A percentile compares a stretch with the other conserved stretches of the same genome.
Evolutionary conservation across 179 eudicot species (phyloP).

Genomic region (Nepenthes alata): DNA sequence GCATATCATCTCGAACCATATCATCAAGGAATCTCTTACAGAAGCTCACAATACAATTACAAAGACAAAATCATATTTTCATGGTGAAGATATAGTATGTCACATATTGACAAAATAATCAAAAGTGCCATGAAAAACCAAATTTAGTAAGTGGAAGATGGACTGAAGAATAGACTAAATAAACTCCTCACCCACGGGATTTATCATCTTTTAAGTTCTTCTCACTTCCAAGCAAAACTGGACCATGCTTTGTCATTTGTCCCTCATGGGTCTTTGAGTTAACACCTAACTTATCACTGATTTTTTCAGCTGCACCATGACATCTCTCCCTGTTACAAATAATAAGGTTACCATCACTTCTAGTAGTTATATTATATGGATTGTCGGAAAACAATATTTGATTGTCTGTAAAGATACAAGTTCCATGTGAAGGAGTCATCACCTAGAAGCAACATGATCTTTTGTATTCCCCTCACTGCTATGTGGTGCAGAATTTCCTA

Average conservation of each 20-base stretch:
- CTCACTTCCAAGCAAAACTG: conserved; percentile 8
- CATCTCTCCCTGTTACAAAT: conserved; percentile 11
- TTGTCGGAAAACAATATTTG: too few relatives aligned
- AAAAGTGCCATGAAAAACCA: not conserved
- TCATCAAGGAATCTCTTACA: too few relatives aligned
- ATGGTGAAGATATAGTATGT: not conserved
- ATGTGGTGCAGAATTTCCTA: conserved; percentile 8
- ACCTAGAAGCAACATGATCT: conserved; percentile 23
- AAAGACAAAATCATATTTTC: not conserved
- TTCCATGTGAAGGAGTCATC: conserved; percentile 1
- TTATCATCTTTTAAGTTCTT: conserved; percentile 14
- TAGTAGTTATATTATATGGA: too few relatives aligned
- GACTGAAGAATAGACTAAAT: not conserved
- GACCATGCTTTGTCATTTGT: conserved; percentile 10
- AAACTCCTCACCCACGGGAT: conserved; percentile 19
- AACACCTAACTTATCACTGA: conserved; percentile 10
- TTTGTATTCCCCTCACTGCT: conserved; percentile 20
- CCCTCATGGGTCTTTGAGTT: conserved; percentile 6
- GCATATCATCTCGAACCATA: too few relatives aligned
- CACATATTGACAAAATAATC: not conserved
- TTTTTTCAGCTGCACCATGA: conserved; percentile 1
- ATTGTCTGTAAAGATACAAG: too few relatives aligned
- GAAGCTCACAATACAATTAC: not conserved
- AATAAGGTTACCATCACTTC: too few relatives aligned
- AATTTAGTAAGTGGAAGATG: not conserved